phyloP scores from a whole-genome alignment of 2,329 filamentous ascomycete species.

The Leptodontidium sp. region DNA sequence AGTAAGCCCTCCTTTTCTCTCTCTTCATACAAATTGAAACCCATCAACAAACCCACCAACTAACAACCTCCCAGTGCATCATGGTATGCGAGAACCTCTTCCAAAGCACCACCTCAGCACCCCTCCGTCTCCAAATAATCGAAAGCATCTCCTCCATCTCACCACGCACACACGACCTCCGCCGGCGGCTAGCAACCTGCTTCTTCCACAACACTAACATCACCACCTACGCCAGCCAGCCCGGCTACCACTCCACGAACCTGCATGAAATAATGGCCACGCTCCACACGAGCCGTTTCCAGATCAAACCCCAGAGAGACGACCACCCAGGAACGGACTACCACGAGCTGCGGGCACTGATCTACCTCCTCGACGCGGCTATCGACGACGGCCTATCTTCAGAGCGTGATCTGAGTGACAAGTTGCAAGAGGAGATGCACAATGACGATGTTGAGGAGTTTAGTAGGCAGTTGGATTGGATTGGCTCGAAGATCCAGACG shows the following conservation, averaged over 20 bases:
- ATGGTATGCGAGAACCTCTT: slow-evolving; percentile 58
- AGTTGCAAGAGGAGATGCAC: slow-evolving; percentile 61
- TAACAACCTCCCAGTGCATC: slow-evolving; percentile 53
- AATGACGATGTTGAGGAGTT: slow-evolving; percentile 76
- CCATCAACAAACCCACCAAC: background rate
- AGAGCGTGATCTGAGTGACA: slow-evolving; percentile 43
- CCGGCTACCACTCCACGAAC: slow-evolving; percentile 50
- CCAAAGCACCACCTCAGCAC: slow-evolving; percentile 54
- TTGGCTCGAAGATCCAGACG: slow-evolving; percentile 73
- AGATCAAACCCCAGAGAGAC: slow-evolving; percentile 28
- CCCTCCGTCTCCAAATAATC: slow-evolving; percentile 66
- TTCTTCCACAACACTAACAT: slow-evolving; percentile 67
- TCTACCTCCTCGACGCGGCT: slow-evolving; percentile 76
- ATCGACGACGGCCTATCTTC: slow-evolving; percentile 68
- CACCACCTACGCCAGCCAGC: slow-evolving; percentile 50
- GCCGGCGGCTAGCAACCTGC: slow-evolving; percentile 70
- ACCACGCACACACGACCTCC: slow-evolving; percentile 63
- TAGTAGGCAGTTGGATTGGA: slow-evolving; percentile 62
- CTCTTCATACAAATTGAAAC: background rate
- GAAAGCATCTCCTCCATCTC: slow-evolving; percentile 64
- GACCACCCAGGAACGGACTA: slow-evolving; percentile 71
- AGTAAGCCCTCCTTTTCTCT: slow-evolving; percentile 44
- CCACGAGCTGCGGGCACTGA: slow-evolving; percentile 68
- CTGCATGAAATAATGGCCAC: slow-evolving; percentile 56
- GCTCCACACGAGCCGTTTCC: slow-evolving; percentile 58